Evolutionary conservation across 768 basidiomycete genomes (phyloP), one percentile per base, ranked within the genome.

Genomic region (Phylloporus rhodoxanthus): DNA sequence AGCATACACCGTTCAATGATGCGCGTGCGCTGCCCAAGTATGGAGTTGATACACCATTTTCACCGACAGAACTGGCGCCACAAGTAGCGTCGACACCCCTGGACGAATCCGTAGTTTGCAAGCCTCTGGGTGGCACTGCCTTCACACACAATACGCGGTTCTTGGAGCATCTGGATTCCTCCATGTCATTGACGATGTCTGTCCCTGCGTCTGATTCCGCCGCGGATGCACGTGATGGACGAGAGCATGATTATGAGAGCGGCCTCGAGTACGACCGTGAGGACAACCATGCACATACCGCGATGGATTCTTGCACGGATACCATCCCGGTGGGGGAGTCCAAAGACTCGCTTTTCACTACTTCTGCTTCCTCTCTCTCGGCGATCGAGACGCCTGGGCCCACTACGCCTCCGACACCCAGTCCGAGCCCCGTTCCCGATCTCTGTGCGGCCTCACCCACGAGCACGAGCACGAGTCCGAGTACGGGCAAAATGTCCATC

Each of bases 321-420:
- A 51, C 45, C 2, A 53, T 62, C 4, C 51, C 61, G 17, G 34
- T 53, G 15, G 55, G 32, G 0, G 64, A 68, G 40, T 68, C 61
- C 33, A 64, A 55, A 25, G 63, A 65, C 32, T 64, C 64, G 9
- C 58, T 66, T 13, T 68, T 68, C 41, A 54, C 61, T 32, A 48
- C 63, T 4, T 65, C 63, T 11, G 34, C 47, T 2, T 62, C 61
- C 10, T 64, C 61, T 5, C n/a, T 61, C 20, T 54, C 61, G 1
- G 48, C 53, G 17, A 57, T 43, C 34, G 61, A 57, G 5, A 61
- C 57, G 2, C 42, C 59, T 8, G 56, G 54, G 1, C 66, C 66
- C 0, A 50, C 53, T 8, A 68, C 64, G 20, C 66, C 66, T n/a
- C 52, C 62, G 3, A 66, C 62, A 0, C 62, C 64, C 4, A 42